phyloP scores from a whole-genome alignment of 352 stramenopile genomes.

The Elongisporangium prolatum region DNA sequence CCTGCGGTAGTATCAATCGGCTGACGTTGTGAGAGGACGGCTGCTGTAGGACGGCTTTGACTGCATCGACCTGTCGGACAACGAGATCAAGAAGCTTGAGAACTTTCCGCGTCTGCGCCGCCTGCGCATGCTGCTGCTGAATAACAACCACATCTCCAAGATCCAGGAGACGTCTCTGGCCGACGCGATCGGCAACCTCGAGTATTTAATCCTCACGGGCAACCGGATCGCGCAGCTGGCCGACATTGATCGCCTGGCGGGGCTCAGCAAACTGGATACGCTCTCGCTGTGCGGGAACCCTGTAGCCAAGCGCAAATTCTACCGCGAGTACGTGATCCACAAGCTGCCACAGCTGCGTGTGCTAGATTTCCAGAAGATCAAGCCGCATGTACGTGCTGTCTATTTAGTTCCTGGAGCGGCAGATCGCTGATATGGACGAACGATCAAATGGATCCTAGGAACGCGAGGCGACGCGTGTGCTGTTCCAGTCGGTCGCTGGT shows the following conservation, averaged over 20 bases:
- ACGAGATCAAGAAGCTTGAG: slow-evolving; percentile 94
- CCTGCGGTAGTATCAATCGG: neutral
- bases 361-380: slow-evolving; percentile 85
- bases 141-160: slow-evolving; percentile 91
- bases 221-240: slow-evolving; percentile 81
- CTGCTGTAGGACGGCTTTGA: slow-evolving; percentile 86
- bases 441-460: slow-evolving; percentile 35
- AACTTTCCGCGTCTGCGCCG: slow-evolving; percentile 89
- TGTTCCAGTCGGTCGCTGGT: slow-evolving; percentile 73
- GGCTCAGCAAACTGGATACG: slow-evolving; percentile 83
- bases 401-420: slow-evolving; percentile 1
- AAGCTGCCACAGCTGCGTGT: slow-evolving; percentile 83
- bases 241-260: slow-evolving; percentile 79
- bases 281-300: slow-evolving; percentile 86
- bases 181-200: slow-evolving; percentile 78
- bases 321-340: slow-evolving; percentile 91
- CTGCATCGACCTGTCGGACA: slow-evolving; percentile 93
- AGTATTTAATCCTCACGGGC: slow-evolving; percentile 89
- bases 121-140: slow-evolving; percentile 88
- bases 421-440: neutral
- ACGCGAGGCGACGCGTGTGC: slow-evolving; percentile 60
- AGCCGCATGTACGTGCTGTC: slow-evolving; percentile 47
- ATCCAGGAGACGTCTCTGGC: slow-evolving; percentile 67
- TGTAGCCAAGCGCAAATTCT: slow-evolving; percentile 87
- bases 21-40: neutral